Percentiles rank a stretch among this genome's conserved stretches.
phyloP scores from a whole-genome alignment of 805 yeast species.

The Saccharomycopsis selenospora region DNA sequence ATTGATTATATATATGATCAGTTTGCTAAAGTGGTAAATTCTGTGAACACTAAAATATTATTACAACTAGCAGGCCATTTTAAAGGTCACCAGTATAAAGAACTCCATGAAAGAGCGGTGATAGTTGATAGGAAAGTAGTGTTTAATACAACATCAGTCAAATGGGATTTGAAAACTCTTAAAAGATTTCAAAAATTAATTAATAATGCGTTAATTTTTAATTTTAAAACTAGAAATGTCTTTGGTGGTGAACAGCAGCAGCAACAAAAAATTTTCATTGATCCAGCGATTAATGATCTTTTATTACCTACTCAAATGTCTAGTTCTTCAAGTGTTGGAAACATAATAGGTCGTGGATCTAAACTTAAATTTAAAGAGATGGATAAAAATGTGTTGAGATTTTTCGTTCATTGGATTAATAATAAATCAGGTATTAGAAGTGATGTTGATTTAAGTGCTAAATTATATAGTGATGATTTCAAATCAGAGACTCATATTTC shows the following conservation, averaged over 20 bases:
- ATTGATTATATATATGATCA: neutral
- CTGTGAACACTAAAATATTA: neutral
- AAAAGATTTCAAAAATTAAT: neutral
- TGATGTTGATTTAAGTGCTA: neutral
- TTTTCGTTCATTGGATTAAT: neutral
- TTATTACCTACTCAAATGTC: neutral
- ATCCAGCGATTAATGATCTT: neutral
- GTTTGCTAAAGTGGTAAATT: neutral
- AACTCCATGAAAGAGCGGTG: neutral
- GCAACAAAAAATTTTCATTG: neutral
- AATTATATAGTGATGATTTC: neutral
- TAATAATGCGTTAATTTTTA: neutral
- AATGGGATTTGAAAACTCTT: neutral
- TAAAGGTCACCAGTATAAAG: constrained; percentile 1
- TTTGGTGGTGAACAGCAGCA: neutral
- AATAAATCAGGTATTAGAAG: too few species aligned
- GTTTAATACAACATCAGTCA: neutral
- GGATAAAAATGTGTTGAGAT: neutral
- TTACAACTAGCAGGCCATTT: constrained; percentile 1
- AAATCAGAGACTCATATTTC: neutral
- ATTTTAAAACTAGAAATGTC: neutral
- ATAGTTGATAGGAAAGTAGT: neutral
- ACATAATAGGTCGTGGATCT: neutral
- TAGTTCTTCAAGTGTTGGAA: neutral
- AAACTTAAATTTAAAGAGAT: neutral